These are phyloP conservation scores for Penicillium glabrum DNA, from an alignment of 2,329 filamentous ascomycete genomes.

Conservation along the genomic window DNA sequence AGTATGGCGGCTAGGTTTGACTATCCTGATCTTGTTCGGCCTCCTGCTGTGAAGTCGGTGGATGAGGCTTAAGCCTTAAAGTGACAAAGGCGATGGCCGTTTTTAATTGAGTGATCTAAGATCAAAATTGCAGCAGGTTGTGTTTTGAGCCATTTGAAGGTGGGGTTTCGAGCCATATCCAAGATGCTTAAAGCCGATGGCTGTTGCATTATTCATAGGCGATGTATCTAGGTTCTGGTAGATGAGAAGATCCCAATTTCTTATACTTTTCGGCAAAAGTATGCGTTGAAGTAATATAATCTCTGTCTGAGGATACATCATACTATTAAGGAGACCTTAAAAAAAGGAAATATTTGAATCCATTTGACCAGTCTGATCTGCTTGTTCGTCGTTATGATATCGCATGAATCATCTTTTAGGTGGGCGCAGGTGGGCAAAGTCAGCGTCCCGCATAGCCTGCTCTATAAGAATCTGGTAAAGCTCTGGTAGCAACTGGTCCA, in stretches of 20 bases:
- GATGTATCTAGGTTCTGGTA: too few relatives aligned
- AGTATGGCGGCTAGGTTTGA: constrained; percentile 15
- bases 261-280: too few relatives aligned
- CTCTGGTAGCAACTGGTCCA: not conserved
- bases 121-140: not conserved
- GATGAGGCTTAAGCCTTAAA: not conserved
- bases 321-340: not conserved
- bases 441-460: constrained; percentile 7
- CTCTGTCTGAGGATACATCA: not conserved
- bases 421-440: constrained; percentile 6
- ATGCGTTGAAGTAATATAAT: too few relatives aligned
- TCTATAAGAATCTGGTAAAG: constrained; percentile 3
- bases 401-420: not conserved
- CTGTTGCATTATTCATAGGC: too few relatives aligned
- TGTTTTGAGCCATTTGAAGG: not conserved
- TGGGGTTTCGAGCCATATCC: not conserved
- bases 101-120: fast-evolving
- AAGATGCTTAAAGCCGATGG: not conserved
- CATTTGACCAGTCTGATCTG: not conserved
- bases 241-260: too few relatives aligned
- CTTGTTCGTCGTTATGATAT: not conserved
- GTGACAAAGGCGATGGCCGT: not conserved
- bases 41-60: constrained; percentile 6
- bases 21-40: constrained; percentile 16
- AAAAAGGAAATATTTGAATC: not conserved